Conservation (phyloP, 2,329 filamentous ascomycete species). For the Colletotrichum echinochloae region DNA sequence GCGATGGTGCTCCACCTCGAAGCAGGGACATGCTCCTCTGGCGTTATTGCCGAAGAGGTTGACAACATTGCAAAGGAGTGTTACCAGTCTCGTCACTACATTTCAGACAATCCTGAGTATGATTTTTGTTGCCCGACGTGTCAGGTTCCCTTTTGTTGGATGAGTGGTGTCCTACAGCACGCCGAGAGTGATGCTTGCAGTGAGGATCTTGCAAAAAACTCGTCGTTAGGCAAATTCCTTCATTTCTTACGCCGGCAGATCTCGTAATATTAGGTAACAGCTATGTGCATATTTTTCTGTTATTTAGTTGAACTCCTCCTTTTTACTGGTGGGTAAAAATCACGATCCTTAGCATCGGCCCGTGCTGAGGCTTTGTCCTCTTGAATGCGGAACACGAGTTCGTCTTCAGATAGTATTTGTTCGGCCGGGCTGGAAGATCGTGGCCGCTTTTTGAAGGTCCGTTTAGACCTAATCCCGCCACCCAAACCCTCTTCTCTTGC, state of each 20-base stretch:
- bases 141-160: no score
- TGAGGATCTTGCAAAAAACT: no score
- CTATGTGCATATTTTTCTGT: background rate
- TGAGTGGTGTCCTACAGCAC: no score
- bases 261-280: background rate
- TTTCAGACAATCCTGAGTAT: no score
- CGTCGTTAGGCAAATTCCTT: background rate
- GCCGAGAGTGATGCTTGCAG: no score
- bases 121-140: no score
- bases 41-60: no score
- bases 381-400: background rate
- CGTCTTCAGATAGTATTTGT: slow-evolving; percentile 1
- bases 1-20: no score
- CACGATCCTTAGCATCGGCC: background rate
- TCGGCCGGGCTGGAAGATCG: slow-evolving; percentile 4
- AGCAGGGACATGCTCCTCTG: no score
- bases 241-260: background rate
- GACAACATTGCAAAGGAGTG: no score
- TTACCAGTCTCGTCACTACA: no score
- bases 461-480: slow-evolving; percentile 10
- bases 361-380: background rate
- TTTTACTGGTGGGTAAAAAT: background rate
- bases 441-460: background rate
- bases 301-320: slow-evolving; percentile 1
- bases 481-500: slow-evolving; percentile 6